Conservation (phyloP, 441 rosid genomes). For the Manihot esculenta region DNA sequence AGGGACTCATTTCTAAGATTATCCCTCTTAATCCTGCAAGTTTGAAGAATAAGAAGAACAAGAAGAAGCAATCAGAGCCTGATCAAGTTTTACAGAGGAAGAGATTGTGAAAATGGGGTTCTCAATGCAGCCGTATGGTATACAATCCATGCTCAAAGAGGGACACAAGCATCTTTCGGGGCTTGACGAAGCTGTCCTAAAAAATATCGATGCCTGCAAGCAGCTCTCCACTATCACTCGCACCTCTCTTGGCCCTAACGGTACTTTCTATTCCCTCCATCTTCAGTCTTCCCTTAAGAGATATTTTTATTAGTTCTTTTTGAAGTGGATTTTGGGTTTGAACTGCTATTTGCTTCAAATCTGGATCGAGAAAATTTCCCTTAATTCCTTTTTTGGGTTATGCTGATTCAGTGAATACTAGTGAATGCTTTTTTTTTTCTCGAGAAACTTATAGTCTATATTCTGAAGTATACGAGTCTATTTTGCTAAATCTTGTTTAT, state of each 20-base stretch:
- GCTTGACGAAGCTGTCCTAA: conserved; percentile 88
- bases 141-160: conserved; percentile 93
- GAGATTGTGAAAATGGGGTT: conserved; percentile 45
- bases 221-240: conserved; percentile 92
- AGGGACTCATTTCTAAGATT: conserved; percentile 8
- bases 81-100: not conserved
- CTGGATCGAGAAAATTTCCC: not conserved
- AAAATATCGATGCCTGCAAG: conserved; percentile 97
- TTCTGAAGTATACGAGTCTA: too few relatives aligned
- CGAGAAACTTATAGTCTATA: too few relatives aligned
- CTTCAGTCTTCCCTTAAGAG: too few relatives aligned
- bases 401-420: too few relatives aligned
- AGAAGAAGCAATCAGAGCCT: not conserved
- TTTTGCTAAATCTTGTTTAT: too few relatives aligned
- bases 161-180: conserved; percentile 97
- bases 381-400: not conserved
- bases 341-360: not conserved
- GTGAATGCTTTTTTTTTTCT: too few relatives aligned
- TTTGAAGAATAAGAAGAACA: not conserved
- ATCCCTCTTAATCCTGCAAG: not conserved
- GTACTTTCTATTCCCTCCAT: conserved; percentile 25
- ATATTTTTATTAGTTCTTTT: not conserved
- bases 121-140: conserved; percentile 89
- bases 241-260: conserved; percentile 96
- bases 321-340: not conserved